These are phyloP conservation scores for Lachnellula arida DNA, from an alignment of 2,329 filamentous ascomycete species.

Conservation along the genomic window DNA sequence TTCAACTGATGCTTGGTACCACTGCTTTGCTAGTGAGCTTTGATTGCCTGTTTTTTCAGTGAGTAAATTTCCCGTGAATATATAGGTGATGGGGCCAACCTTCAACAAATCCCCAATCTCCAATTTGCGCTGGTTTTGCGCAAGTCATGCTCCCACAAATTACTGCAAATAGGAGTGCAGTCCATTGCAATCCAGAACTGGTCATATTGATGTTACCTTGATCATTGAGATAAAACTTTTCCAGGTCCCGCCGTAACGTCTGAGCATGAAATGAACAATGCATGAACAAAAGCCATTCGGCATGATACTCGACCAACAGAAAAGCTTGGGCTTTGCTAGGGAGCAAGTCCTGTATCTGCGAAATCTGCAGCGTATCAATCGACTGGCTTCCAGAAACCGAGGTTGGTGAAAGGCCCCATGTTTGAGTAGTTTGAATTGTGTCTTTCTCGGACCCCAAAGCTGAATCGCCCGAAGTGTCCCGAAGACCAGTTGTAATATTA, in stretches of 20 bases:
- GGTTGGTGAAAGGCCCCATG: constrained; percentile 13
- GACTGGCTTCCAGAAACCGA: constrained; percentile 8
- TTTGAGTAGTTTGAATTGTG: constrained; percentile 5
- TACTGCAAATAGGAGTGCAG: constrained; percentile 41
- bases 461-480: constrained; percentile 8
- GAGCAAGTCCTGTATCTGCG: constrained; percentile 18
- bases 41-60: constrained; percentile 32
- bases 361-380: constrained; percentile 10
- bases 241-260: constrained; percentile 36
- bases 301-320: constrained; percentile 15
- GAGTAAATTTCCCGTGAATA: neutral
- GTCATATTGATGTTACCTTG: constrained; percentile 32
- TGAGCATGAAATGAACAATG: constrained; percentile 24
- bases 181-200: constrained; percentile 41
- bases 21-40: constrained; percentile 37
- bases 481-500: constrained; percentile 20
- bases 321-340: constrained; percentile 13
- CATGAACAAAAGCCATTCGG: constrained; percentile 17
- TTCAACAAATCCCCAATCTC: constrained; percentile 41
- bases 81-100: neutral
- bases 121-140: constrained; percentile 33
- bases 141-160: constrained; percentile 40
- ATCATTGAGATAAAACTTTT: constrained; percentile 34
- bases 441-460: constrained; percentile 15
- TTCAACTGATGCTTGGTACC: constrained; percentile 41